Percentiles rank a stretch among this genome's conserved stretches.
phyloP scores from a whole-genome alignment of 2,329 filamentous ascomycete genomes.

The Exophiala dermatitidis region DNA sequence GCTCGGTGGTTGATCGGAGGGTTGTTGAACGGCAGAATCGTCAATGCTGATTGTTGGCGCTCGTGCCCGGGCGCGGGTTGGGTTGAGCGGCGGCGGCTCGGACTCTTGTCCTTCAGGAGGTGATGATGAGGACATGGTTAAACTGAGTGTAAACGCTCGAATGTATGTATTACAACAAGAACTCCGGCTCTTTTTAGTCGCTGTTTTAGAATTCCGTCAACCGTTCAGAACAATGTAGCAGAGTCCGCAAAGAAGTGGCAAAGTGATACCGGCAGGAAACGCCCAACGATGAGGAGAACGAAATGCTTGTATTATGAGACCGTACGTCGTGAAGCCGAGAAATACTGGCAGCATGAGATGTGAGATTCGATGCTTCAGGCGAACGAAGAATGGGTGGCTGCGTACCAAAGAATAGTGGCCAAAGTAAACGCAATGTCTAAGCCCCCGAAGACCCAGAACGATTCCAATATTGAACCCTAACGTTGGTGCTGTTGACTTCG shows the following conservation, averaged over 20 bases:
- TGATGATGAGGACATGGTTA: slow-evolving; percentile 13
- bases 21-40: slow-evolving; percentile 41
- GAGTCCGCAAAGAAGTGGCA: neutral
- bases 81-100: slow-evolving; percentile 13
- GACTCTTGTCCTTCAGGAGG: slow-evolving; percentile 13
- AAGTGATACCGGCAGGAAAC: neutral
- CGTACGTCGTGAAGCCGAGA: slow-evolving; percentile 3
- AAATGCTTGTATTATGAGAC: slow-evolving; percentile 4
- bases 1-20: slow-evolving; percentile 9
- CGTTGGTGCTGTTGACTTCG: neutral
- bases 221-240: neutral
- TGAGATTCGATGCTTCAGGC: neutral
- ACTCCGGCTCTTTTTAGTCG: neutral
- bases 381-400: slow-evolving; percentile 1
- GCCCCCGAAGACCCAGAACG: neutral
- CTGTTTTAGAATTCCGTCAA: neutral
- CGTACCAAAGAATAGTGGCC: neutral
- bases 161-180: neutral
- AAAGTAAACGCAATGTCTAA: neutral
- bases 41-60: slow-evolving; percentile 53
- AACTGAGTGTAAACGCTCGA: neutral
- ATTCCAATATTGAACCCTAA: neutral
- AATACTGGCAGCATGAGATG: neutral
- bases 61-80: slow-evolving; percentile 24
- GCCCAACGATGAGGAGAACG: slow-evolving; percentile 6